phyloP scores from a whole-genome alignment of 164 flowering plant genomes.

The Annona cherimola region DNA sequence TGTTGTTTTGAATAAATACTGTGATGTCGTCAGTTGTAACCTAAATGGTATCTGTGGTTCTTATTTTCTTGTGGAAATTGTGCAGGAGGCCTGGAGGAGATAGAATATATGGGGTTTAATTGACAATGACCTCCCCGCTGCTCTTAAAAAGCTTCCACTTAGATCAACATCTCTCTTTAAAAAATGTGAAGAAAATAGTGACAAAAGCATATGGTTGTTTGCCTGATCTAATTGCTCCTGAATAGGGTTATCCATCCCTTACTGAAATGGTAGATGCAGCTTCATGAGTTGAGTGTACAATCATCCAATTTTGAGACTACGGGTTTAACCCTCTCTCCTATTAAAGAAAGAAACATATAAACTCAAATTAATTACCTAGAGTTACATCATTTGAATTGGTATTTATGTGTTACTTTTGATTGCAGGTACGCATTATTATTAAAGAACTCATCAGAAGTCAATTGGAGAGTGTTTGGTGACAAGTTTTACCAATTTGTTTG shows the following conservation, averaged over 20 bases:
- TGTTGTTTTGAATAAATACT: background rate
- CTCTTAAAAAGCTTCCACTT: slow-evolving; percentile 72
- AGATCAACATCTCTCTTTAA: slow-evolving; percentile 79
- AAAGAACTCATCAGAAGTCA: slow-evolving; percentile 52
- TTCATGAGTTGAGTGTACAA: background rate
- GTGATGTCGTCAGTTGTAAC: background rate
- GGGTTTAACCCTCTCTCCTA: background rate
- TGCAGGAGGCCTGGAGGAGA: slow-evolving; percentile 88
- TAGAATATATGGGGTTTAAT: slow-evolving; percentile 63
- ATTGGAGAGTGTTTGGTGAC: slow-evolving; percentile 45
- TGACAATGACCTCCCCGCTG: slow-evolving; percentile 80
- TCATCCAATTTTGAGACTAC: background rate
- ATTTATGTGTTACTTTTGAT: background rate
- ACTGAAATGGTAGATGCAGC: background rate
- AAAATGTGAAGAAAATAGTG: slow-evolving; percentile 66
- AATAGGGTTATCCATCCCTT: slow-evolving; percentile 50
- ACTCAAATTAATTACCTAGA: background rate
- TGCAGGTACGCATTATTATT: slow-evolving; percentile 46
- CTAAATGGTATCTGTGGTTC: background rate
- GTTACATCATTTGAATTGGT: background rate
- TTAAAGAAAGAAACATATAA: background rate
- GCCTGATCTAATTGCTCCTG: slow-evolving; percentile 83
- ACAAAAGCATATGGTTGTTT: slow-evolving; percentile 93
- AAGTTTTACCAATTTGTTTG: background rate
- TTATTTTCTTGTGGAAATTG: background rate